Evolutionary conservation across 768 basidiomycete species (phyloP), one percentile per base, ranked within the genome.

Genomic region (Udeniomyces megalosporus): DNA sequence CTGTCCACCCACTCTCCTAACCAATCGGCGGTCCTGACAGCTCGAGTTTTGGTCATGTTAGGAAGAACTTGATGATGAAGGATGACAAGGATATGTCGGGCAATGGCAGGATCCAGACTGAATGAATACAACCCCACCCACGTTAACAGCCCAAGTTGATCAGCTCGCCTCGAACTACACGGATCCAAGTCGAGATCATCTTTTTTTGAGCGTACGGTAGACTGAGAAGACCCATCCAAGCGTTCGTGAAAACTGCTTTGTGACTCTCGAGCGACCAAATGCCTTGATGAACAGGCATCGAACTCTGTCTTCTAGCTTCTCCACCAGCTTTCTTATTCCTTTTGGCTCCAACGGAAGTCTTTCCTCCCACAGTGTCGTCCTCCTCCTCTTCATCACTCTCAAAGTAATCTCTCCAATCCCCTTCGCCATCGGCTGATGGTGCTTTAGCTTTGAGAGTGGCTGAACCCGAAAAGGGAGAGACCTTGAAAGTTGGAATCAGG

Each of bases 1-100:
- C 80, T 77, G 70, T 92, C 88, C 14, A 90, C 84, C 67, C 86
- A 87, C 2, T 81, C 81, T 29, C 83, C 81, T 44, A 93, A 79
- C 88, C 90, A 95, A 90, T 89, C n/a, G 86, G 79, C 55, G 87
- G 73, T 52, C 86, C 77, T 0, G 85, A 82, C 63, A 11, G 58
- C 63, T 10, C 63, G 63, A 29, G 49, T 51, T 44, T 85, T 74
- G 0, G 86, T 88, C 51, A 92, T 71, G 71, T 90, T 83, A 0
- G 91, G 91, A 71, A 93, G 74, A 14, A 92, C 84, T 5, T 84
- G 82, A 14, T 82, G 77, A 71, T 93, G 89, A 78, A 93, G 82
- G 32, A 91, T 77, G 68, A 83, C 83, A 65, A 93, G 74, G 17
- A 79, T 81, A 50, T 84, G 76, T 26, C 78, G 77, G 17, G 81